phyloP scores from a whole-genome alignment of 139 green algal species.

The Marvania coccoides region DNA sequence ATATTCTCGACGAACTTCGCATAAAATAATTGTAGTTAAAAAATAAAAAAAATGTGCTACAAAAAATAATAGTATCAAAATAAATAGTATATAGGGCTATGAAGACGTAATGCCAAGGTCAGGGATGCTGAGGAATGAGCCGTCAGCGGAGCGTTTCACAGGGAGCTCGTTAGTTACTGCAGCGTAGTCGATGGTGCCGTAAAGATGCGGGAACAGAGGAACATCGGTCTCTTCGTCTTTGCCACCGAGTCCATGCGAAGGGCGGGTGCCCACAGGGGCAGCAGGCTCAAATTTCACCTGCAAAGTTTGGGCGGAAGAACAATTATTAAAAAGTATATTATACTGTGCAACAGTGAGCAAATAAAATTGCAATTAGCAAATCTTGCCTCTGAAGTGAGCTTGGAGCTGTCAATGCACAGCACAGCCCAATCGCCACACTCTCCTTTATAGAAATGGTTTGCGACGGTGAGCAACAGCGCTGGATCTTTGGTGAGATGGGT shows the following conservation, averaged over 20 bases:
- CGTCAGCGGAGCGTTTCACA: slow-evolving; percentile 14
- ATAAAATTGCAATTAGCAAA: not conserved
- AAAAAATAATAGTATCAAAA: too few relatives aligned
- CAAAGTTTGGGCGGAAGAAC: not conserved
- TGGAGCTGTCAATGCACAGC: slow-evolving; percentile 26
- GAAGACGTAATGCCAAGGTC: not conserved
- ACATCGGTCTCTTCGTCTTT: not conserved
- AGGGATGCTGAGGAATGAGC: slow-evolving; percentile 13
- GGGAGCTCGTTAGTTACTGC: slow-evolving; percentile 32
- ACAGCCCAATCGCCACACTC: slow-evolving; percentile 29
- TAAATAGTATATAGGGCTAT: too few relatives aligned
- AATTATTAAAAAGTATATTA: not conserved
- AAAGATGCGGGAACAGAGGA: slow-evolving; percentile 61
- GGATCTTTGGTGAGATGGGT: slow-evolving; percentile 63
- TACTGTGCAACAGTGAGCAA: not conserved
- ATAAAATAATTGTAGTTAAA: too few relatives aligned
- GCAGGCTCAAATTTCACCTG: slow-evolving; percentile 61
- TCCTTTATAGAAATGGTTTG: slow-evolving; percentile 59
- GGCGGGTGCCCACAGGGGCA: slow-evolving; percentile 45
- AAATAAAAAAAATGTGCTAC: too few relatives aligned
- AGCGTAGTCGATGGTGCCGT: slow-evolving; percentile 49
- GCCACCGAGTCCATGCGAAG: not conserved
- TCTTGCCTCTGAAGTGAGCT: slow-evolving; percentile 27
- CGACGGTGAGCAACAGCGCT: slow-evolving; percentile 43
- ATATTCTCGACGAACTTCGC: too few relatives aligned